Conservation (phyloP, 2,329 filamentous ascomycete species). For the Fusarium albidum region DNA sequence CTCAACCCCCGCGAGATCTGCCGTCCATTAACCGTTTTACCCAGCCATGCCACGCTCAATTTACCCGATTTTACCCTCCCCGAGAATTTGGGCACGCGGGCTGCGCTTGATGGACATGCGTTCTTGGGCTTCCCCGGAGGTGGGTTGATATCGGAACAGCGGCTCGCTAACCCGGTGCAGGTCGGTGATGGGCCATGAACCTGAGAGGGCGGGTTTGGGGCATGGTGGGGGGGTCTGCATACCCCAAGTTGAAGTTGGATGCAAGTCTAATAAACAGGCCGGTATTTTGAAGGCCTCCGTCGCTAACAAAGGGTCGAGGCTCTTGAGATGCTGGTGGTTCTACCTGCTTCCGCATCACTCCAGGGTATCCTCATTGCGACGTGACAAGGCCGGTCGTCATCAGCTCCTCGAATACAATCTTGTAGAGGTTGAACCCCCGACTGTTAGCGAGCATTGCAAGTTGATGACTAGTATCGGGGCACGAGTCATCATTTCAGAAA, state of each 20-base stretch:
- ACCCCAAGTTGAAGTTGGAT: not conserved
- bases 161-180: conserved; percentile 26
- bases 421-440: no score
- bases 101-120: not conserved
- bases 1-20: conserved; percentile 12
- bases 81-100: not conserved
- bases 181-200: not conserved
- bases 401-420: no score
- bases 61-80: conserved; percentile 35
- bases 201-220: no score
- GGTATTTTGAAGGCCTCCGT: no score
- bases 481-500: conserved; percentile 54
- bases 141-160: conserved; percentile 26
- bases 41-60: conserved; percentile 29
- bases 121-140: not conserved
- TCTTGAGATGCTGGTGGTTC: no score
- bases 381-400: no score
- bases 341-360: no score
- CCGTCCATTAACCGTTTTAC: conserved; percentile 28
- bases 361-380: no score
- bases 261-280: no score
- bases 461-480: not conserved
- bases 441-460: no score
- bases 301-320: no score
- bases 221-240: no score